A percentile compares a stretch with the other conserved stretches of the same genome.
These are phyloP conservation scores for Draba incana DNA, from an alignment of 345 rosid species.

Conservation along the genomic window DNA sequence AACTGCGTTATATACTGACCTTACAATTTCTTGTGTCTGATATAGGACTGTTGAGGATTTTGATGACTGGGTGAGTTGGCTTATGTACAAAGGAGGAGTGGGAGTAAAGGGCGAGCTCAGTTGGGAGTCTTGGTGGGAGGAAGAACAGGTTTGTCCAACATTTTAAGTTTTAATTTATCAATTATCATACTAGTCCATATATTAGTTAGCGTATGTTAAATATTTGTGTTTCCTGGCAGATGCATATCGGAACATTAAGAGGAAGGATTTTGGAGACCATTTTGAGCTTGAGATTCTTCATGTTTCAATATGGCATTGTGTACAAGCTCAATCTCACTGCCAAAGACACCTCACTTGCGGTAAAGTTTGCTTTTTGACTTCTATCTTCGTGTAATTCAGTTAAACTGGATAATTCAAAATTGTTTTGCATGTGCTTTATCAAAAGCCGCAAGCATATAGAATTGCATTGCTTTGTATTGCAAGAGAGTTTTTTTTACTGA, in stretches of 20 bases:
- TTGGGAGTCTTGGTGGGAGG: conserved; percentile 99
- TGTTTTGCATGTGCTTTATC: conserved; percentile 7
- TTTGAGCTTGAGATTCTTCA: conserved; percentile 79
- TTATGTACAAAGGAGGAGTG: conserved; percentile 97
- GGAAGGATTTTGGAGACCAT: conserved; percentile 93
- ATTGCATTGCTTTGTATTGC: conserved; percentile 7
- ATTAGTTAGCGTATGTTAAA: conserved; percentile 3
- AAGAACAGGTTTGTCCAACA: conserved; percentile 73
- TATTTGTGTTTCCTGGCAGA: conserved; percentile 50
- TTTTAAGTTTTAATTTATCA: conserved; percentile 13
- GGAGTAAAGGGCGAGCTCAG: conserved; percentile 97
- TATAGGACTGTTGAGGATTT: conserved; percentile 97
- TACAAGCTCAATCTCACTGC: conserved; percentile 88
- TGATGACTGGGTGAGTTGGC: conserved; percentile 98
- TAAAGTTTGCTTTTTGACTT: conserved; percentile 41
- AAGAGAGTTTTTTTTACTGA: neutral
- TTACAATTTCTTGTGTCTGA: conserved; percentile 15
- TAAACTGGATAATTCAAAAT: neutral
- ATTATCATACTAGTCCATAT: neutral
- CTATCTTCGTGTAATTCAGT: conserved; percentile 1
- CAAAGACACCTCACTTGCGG: conserved; percentile 74
- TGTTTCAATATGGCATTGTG: conserved; percentile 95
- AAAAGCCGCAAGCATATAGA: conserved; percentile 3
- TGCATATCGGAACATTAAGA: conserved; percentile 88
- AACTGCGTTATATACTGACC: conserved; percentile 11